Evolutionary conservation across 176 grass and related monocot genomes (phyloP).

Genomic region (Musa itinerans): DNA sequence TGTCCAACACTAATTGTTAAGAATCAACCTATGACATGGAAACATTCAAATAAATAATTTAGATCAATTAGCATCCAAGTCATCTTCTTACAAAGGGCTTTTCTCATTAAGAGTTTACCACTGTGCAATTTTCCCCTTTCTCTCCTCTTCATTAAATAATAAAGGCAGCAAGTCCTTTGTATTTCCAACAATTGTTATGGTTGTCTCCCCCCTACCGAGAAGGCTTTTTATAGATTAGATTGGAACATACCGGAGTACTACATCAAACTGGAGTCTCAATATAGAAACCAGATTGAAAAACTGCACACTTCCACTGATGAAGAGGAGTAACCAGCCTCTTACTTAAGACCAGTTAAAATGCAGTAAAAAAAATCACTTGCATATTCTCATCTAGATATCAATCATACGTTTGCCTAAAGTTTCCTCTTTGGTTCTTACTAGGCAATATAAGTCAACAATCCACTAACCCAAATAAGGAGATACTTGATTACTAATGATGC

Average conservation of each 20-base stretch:
- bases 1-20: background rate
- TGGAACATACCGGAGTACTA: background rate
- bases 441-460: too few species aligned
- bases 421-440: too few species aligned
- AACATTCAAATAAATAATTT: background rate
- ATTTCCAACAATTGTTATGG: background rate
- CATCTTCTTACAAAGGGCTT: background rate
- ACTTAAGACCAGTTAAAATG: background rate
- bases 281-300: background rate
- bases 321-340: background rate
- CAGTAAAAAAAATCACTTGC: too few species aligned
- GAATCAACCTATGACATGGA: background rate
- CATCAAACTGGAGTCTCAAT: background rate
- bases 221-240: background rate
- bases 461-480: background rate
- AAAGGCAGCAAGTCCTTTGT: background rate
- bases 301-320: background rate
- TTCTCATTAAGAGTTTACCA: background rate
- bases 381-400: too few species aligned
- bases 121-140: background rate
- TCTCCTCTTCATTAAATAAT: background rate
- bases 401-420: too few species aligned
- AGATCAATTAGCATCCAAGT: background rate
- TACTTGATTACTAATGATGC: background rate
- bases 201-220: background rate